phyloP scores from a whole-genome alignment of 768 basidiomycete species.

The Symmetrospora coprosmae region DNA sequence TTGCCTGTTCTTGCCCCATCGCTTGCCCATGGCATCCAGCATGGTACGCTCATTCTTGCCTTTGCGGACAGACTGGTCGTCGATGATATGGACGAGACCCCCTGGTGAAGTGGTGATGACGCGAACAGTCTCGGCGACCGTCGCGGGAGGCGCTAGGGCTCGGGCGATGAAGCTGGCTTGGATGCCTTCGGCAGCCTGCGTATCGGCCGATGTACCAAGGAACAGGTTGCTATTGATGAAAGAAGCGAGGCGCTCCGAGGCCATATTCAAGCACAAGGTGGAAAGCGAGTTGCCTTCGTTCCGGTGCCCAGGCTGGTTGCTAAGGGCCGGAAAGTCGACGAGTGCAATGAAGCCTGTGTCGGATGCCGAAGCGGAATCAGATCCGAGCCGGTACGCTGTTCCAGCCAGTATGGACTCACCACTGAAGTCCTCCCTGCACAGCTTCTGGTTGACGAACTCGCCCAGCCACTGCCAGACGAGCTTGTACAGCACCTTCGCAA shows the following conservation, averaged over 20 bases:
- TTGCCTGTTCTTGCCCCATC: slow-evolving; percentile 83
- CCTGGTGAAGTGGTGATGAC: slow-evolving; percentile 74
- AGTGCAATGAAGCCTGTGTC: slow-evolving; percentile 54
- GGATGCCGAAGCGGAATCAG: slow-evolving; percentile 4
- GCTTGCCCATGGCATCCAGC: slow-evolving; percentile 83
- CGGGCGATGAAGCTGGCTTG: slow-evolving; percentile 61
- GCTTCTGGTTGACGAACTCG: slow-evolving; percentile 85
- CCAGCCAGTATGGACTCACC: slow-evolving; percentile 35
- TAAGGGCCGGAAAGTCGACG: slow-evolving; percentile 89
- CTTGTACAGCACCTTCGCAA: slow-evolving; percentile 83
- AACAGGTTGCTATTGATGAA: slow-evolving; percentile 43
- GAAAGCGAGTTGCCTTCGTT: slow-evolving; percentile 38
- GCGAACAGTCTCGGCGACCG: slow-evolving; percentile 80
- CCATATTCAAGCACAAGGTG: slow-evolving; percentile 95
- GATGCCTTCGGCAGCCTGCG: slow-evolving; percentile 65
- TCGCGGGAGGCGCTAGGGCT: slow-evolving; percentile 48
- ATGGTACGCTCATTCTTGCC: slow-evolving; percentile 89
- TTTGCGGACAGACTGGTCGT: slow-evolving; percentile 74
- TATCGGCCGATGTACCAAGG: slow-evolving; percentile 65
- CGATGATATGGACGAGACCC: slow-evolving; percentile 91
- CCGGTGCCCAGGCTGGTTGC: slow-evolving; percentile 46
- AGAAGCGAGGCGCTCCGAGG: slow-evolving; percentile 76
- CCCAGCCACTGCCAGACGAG: slow-evolving; percentile 92
- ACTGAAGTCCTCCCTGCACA: slow-evolving; percentile 78
- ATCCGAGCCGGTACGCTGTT: slow-evolving; percentile 35